Evolutionary conservation across 163 green algal genomes (phyloP).

Genomic region (Scenedesmus sp.): DNA sequence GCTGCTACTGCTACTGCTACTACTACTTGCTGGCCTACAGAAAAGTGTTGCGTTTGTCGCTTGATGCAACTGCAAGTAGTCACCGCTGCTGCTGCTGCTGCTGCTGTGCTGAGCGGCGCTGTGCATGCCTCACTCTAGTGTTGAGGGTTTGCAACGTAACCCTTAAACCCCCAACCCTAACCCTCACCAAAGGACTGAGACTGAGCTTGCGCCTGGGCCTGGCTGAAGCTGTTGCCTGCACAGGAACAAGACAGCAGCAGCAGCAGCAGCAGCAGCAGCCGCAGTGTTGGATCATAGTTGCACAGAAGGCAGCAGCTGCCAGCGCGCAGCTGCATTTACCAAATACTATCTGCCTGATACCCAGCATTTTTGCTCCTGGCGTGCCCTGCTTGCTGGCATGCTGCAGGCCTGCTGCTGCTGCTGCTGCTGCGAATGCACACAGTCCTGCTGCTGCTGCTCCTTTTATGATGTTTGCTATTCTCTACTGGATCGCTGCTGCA

Average conservation of each 20-base stretch:
- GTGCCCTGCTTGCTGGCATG: background rate
- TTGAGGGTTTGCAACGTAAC: no score
- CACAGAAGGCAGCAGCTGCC: background rate
- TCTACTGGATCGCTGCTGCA: background rate
- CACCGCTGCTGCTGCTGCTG: background rate
- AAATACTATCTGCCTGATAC: background rate
- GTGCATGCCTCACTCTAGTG: background rate
- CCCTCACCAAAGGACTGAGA: background rate
- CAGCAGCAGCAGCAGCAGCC: no score
- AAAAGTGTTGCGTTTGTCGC: no score
- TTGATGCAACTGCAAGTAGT: no score
- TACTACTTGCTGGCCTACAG: no score
- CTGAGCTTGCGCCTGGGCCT: constrained; percentile 10
- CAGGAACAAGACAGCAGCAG: background rate
- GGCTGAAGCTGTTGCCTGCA: constrained; percentile 3
- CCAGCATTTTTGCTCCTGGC: background rate
- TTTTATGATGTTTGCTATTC: no score
- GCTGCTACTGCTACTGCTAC: no score
- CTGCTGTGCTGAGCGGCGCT: background rate
- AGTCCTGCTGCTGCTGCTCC: background rate
- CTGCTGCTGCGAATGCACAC: background rate
- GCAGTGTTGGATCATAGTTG: background rate
- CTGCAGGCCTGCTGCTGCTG: background rate
- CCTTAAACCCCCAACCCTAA: no score
- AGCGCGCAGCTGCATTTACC: background rate